Base-by-base conservation (phyloP, 202 grass and related monocot species). In the Panicum virgatum region DNA sequence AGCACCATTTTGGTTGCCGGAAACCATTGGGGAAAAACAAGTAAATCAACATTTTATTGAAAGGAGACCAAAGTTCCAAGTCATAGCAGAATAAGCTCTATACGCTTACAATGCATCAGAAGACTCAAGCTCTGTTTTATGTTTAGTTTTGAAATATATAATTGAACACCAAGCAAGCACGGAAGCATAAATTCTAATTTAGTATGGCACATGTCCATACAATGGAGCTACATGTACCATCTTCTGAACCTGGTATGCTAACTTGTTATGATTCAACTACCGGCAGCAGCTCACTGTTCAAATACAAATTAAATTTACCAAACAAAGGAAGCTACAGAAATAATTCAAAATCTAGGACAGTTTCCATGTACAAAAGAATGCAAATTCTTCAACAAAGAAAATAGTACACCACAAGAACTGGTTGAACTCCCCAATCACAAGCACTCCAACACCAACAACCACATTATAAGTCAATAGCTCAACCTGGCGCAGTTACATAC, bases 391-490 rank as follows among this genome's bases (percentile, higher is more conserved):
- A 25, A 37, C 3, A 81, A 81, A 73, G 12, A 73, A 47, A 50
- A 39, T 44, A 18, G 18, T 39, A 81, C 47, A 34, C 3, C 39
- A 54, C 39, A 54, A 11, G 14, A 54, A 53, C 16, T 73, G 40
- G 44, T 23, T 62, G 69, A 62, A 84, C 67, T 67, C 5, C n/a
- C 43, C 26, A 70, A 37, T 63, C 53, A 76, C 12, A 80, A 68
- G 30, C 13, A 72, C 38, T 83, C 74, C n/a, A 26, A 83, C 25
- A 72, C 11, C 62, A 76, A 23, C 66, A 83, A 79, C 59, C 67
- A 79, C 47, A 60, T 59, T 20, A 83, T 25, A 43, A 51, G 36
- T 19, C 72, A 45, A 70, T 6, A 32, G 37, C 22, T 40, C 29
- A 81, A 73, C 71, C 39, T 67, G 58, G 48, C 66, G 80, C 39